Percentiles rank a stretch among this genome's conserved stretches.
Evolutionary conservation across 2,329 filamentous ascomycete species (phyloP).

Genomic region (Aureobasidium sp.): DNA sequence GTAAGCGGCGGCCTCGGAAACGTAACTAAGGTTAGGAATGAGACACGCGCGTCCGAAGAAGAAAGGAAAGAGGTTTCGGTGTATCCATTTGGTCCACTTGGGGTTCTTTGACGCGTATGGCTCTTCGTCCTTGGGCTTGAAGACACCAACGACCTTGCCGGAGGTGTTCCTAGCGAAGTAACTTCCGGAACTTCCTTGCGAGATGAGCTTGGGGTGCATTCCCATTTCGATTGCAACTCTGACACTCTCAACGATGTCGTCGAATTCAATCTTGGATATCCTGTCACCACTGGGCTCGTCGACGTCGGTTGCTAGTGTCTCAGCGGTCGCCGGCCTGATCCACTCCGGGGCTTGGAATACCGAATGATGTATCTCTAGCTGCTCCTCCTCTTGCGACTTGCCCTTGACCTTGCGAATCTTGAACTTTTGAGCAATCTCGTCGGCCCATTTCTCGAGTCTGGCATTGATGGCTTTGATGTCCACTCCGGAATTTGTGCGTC

Average conservation of each 20-base stretch:
- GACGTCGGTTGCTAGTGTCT: conserved; percentile 57
- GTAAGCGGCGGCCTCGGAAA: conserved; percentile 95
- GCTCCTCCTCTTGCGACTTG: conserved; percentile 70
- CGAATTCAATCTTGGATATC: conserved; percentile 75
- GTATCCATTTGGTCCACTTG: conserved; percentile 99
- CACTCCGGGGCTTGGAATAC: conserved; percentile 93
- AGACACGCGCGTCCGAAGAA: conserved; percentile 92
- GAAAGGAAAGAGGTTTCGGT: conserved; percentile 93
- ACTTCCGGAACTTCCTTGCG: conserved; percentile 93
- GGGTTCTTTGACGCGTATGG: conserved; percentile 95
- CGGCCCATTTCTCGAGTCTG: conserved; percentile 88
- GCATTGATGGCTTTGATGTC: conserved; percentile 99
- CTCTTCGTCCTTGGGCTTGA: conserved; percentile 98
- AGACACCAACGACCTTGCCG: conserved; percentile 93
- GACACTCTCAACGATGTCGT: conserved; percentile 85
- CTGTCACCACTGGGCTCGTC: conserved; percentile 41
- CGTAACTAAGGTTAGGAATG: conserved; percentile 95
- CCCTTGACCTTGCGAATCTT: conserved; percentile 75
- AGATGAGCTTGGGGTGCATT: conserved; percentile 89
- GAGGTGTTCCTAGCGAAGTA: conserved; percentile 92
- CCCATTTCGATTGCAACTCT: conserved; percentile 80
- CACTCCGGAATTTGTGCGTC: conserved; percentile 76
- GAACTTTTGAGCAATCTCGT: conserved; percentile 96
- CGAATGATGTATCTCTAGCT: conserved; percentile 91
- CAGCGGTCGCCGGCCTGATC: conserved; percentile 69